Conservation (phyloP, 495 filamentous ascomycete species). For the Amniculicola lignicola region DNA sequence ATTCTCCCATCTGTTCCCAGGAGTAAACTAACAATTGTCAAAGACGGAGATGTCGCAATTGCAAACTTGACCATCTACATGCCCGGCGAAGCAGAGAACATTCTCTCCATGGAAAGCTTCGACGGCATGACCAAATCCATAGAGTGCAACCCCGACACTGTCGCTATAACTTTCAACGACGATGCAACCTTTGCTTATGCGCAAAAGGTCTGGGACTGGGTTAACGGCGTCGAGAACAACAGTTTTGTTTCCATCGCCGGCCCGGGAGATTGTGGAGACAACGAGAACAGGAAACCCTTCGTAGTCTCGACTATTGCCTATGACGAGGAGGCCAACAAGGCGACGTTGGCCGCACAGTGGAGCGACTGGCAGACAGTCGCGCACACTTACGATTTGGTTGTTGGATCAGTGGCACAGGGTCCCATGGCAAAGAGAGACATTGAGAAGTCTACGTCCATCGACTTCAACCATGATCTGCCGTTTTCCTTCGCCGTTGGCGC, state of each 20-base stretch:
- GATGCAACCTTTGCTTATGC: constrained; percentile 37
- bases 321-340: constrained; percentile 36
- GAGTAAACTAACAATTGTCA: constrained; percentile 7
- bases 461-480: constrained; percentile 36
- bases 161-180: constrained; percentile 39
- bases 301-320: constrained; percentile 38
- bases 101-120: constrained; percentile 44
- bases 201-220: constrained; percentile 43
- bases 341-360: constrained; percentile 32
- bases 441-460: constrained; percentile 35
- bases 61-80: constrained; percentile 42
- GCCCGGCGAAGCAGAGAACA: constrained; percentile 38
- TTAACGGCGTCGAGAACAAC: constrained; percentile 41
- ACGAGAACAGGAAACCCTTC: constrained; percentile 40
- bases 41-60: constrained; percentile 27
- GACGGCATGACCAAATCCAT: constrained; percentile 37
- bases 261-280: constrained; percentile 41
- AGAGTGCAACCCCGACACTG: constrained; percentile 36
- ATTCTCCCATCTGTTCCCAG: not conserved
- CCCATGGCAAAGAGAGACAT: constrained; percentile 31
- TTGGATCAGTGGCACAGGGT: constrained; percentile 32
- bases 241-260: constrained; percentile 46
- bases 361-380: constrained; percentile 40
- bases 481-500: constrained; percentile 26
- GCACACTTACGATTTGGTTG: constrained; percentile 39